A percentile compares a stretch with the other conserved stretches of the same genome.
phyloP scores from a whole-genome alignment of 768 basidiomycete species.

The Macrolepiota fuliginosa region DNA sequence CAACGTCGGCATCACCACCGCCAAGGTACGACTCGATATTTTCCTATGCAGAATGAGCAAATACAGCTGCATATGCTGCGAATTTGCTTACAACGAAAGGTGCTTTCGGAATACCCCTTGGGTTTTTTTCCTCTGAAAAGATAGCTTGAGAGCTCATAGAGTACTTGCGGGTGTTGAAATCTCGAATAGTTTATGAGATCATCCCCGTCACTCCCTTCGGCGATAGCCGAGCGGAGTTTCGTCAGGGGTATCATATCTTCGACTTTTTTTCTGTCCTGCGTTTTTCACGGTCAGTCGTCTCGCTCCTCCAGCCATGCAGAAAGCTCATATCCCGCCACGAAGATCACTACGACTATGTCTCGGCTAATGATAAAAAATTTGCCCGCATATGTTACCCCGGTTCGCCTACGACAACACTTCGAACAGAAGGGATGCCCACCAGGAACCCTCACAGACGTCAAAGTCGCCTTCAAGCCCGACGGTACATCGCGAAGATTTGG shows the following conservation, averaged over 20 bases:
- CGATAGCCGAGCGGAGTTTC: slow-evolving; percentile 21
- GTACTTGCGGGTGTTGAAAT: not conserved
- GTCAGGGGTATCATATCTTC: not conserved
- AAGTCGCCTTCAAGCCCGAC: slow-evolving; percentile 72
- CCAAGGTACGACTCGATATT: slow-evolving; percentile 88
- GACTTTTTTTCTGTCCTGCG: slow-evolving; percentile 8
- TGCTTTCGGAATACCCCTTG: slow-evolving; percentile 92
- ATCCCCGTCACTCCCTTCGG: slow-evolving; percentile 15
- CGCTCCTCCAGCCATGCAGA: slow-evolving; percentile 3
- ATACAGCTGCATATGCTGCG: not conserved
- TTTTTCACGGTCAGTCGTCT: slow-evolving; percentile 10
- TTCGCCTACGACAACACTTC: slow-evolving; percentile 67
- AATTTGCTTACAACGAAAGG: slow-evolving; percentile 77
- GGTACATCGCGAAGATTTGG: slow-evolving; percentile 87
- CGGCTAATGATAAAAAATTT: slow-evolving; percentile 83
- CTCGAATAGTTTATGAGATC: slow-evolving; percentile 1
- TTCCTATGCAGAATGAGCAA: slow-evolving; percentile 43
- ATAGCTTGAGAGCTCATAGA: slow-evolving; percentile 27
- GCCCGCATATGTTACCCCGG: slow-evolving; percentile 64
- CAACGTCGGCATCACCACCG: slow-evolving; percentile 73
- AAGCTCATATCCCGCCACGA: not conserved
- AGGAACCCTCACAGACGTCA: slow-evolving; percentile 82
- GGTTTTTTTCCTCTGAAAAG: slow-evolving; percentile 60
- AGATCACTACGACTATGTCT: slow-evolving; percentile 50
- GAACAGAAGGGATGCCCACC: slow-evolving; percentile 55